Percentiles rank a stretch among this genome's conserved stretches.
These are phyloP conservation scores for Neurospora sp. DNA, from an alignment of 2,329 filamentous ascomycete genomes.

Conservation along the genomic window DNA sequence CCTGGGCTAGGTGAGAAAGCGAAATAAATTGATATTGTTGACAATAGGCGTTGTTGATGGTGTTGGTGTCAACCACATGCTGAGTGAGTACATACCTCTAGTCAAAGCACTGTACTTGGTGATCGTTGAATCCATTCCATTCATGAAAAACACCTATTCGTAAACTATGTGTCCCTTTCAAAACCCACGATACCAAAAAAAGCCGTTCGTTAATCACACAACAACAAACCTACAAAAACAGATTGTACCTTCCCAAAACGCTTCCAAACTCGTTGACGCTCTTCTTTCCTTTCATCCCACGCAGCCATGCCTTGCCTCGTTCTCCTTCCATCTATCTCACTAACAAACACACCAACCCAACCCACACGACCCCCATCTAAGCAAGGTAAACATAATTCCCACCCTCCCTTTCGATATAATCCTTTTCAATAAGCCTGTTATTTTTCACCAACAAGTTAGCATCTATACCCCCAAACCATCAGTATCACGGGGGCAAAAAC, in stretches of 20 bases:
- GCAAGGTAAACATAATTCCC: constrained; percentile 62
- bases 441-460: background rate
- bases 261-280: background rate
- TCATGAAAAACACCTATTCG: background rate
- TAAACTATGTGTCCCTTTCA: background rate
- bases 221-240: background rate
- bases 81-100: background rate
- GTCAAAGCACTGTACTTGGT: background rate
- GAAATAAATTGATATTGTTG: background rate
- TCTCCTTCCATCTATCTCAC: background rate
- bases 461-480: too few relatives aligned
- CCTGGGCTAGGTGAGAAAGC: too few relatives aligned
- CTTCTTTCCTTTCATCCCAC: background rate
- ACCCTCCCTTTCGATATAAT: constrained; percentile 77
- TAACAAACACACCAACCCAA: background rate
- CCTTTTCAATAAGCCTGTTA: constrained; percentile 77
- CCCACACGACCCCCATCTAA: background rate
- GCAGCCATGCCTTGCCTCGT: background rate
- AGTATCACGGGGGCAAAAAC: too few relatives aligned
- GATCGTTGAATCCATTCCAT: background rate
- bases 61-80: background rate
- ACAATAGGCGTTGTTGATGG: background rate
- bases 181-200: background rate
- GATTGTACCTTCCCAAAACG: background rate
- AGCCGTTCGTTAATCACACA: background rate